Evolutionary conservation across 768 basidiomycete species (phyloP), one percentile per base, ranked within the genome.

Genomic region (Panaeolus papilionaceus): DNA sequence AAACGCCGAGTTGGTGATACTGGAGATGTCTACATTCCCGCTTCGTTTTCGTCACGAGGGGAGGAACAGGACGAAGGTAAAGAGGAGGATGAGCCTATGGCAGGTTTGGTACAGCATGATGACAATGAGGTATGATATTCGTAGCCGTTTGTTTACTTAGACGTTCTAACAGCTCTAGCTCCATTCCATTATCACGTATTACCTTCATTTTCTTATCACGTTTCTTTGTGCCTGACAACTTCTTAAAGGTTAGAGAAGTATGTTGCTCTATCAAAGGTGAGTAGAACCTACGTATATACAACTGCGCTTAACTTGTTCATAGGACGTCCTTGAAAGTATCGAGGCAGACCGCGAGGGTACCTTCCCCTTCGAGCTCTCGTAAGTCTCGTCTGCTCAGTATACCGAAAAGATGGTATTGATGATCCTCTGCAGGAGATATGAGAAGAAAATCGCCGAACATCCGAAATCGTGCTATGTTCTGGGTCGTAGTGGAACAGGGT

Each of bases 401-500:
- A 49, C 65, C 44, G 14, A 45, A 18, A 10, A 16, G 47, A 26
- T 42, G 20, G 12, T 37, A 10, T 54, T 38, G 38, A 42, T 14
- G 3, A 14, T 37, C 20, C 39, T 16, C 28, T 20, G 9, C 64
- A 83, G 82, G 6, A 68, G 81, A 0, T 75, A 81, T 45, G 87
- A 91, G 70, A 81, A 80, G 68, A 78, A 74, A 64, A 88, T 91
- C 11, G 84, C 89, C 9, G 84, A 89, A 38, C 83, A 89, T 69
- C 76, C 77, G 0, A 77, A 80, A 1, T 89, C 89, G 0, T 90
- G 87, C 67, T 90, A 86, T 71, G 88, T 91, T 26, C 73, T 90
- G 1, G 89, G 90, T 0, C 81, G 91, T 33, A 91, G 90, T 69
- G 91, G 91, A 3, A 92, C 91, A 0, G 91, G 90, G 90, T 90